phyloP scores from a whole-genome alignment of 2,329 filamentous ascomycete genomes.

The Cercospora zeina region DNA sequence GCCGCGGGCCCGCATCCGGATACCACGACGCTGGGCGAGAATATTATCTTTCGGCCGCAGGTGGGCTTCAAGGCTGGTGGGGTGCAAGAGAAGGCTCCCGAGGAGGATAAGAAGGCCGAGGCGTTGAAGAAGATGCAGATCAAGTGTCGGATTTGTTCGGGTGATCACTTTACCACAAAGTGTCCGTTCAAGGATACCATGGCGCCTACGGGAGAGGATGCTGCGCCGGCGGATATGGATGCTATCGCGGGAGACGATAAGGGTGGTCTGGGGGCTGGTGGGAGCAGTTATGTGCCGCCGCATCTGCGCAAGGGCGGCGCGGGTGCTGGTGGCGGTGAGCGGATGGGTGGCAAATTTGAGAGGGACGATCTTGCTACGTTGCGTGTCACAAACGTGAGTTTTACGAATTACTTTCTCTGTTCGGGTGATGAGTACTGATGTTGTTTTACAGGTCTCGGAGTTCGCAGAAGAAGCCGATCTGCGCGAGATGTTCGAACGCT shows the following conservation, averaged over 20 bases:
- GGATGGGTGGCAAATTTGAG: conserved; percentile 92
- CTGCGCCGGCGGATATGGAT: conserved; percentile 50
- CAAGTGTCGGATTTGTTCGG: conserved; percentile 98
- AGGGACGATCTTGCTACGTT: conserved; percentile 94
- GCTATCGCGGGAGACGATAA: conserved; percentile 47
- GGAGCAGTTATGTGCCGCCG: conserved; percentile 86
- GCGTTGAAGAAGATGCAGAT: conserved; percentile 97
- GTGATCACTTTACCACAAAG: conserved; percentile 98
- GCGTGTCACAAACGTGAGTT: conserved; percentile 91
- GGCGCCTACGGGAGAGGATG: conserved; percentile 68
- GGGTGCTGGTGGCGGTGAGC: conserved; percentile 68
- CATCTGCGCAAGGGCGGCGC: conserved; percentile 74
- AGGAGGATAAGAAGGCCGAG: conserved; percentile 69
- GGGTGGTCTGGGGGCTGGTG: conserved; percentile 59
- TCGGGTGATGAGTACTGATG: conserved; percentile 34
- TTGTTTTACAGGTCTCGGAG: conserved; percentile 72
- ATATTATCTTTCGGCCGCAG: conserved; percentile 93
- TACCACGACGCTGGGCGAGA: conserved; percentile 92
- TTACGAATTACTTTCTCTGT: background rate
- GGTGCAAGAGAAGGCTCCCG: conserved; percentile 69
- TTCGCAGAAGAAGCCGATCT: conserved; percentile 95
- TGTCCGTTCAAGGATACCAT: conserved; percentile 99
- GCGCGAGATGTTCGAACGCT: conserved; percentile 96
- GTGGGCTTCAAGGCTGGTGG: conserved; percentile 91
- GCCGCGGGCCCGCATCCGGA: conserved; percentile 77